A percentile compares a stretch with the other conserved stretches of the same genome.
These are phyloP conservation scores for Tuber brumale DNA, from an alignment of 495 filamentous ascomycete genomes.

Conservation along the genomic window DNA sequence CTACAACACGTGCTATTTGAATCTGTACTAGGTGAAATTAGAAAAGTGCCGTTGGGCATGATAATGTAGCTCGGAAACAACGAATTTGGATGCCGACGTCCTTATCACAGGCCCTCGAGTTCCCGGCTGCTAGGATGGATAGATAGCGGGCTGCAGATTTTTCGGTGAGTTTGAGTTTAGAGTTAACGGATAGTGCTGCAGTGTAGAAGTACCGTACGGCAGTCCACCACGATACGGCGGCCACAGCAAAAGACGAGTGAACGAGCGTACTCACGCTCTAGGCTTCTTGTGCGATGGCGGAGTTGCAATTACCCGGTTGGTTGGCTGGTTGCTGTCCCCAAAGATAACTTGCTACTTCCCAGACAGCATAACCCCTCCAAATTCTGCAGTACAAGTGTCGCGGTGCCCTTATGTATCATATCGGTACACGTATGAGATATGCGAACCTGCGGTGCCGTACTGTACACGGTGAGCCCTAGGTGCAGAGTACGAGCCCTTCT, in stretches of 20 bases:
- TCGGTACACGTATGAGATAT: constrained; percentile 4
- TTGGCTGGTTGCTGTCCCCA: neutral
- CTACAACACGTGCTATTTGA: neutral
- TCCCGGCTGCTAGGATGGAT: neutral
- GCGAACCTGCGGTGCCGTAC: neutral
- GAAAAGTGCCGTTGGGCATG: neutral
- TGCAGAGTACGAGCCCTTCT: neutral
- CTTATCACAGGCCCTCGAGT: neutral
- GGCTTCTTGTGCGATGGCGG: neutral
- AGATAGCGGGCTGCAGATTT: neutral
- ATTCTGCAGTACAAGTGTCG: neutral
- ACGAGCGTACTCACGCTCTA: neutral
- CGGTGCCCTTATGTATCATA: neutral
- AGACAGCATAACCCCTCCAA: neutral
- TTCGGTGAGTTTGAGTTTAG: constrained; percentile 2
- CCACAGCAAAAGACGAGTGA: neutral
- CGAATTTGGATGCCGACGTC: neutral
- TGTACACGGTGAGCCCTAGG: neutral
- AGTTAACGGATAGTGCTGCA: neutral
- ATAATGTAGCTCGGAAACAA: neutral
- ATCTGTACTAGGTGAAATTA: neutral
- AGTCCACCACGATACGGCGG: neutral
- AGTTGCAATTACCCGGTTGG: neutral
- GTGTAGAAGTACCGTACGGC: neutral
- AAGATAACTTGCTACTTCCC: neutral